Percentiles rank a stretch among this genome's conserved stretches.
These are phyloP conservation scores for Oxyria digyna DNA, from an alignment of 148 eudicot genomes.

Conservation along the genomic window DNA sequence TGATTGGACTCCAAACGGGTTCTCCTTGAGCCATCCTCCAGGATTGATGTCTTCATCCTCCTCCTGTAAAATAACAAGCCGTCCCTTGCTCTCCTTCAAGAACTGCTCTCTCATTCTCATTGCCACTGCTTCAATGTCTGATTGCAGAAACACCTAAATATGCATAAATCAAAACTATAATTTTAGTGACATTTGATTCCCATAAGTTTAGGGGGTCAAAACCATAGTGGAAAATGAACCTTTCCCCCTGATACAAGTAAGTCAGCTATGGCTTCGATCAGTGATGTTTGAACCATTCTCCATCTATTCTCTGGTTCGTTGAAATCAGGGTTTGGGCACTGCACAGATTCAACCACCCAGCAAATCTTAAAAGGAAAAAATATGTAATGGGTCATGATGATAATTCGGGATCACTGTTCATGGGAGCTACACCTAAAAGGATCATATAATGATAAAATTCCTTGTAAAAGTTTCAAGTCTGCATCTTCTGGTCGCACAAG, in stretches of 20 bases:
- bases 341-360: background rate
- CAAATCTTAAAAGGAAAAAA: background rate
- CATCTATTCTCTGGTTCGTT: constrained; percentile 64
- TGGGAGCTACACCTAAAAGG: background rate
- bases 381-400: background rate
- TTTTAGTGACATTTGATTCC: background rate
- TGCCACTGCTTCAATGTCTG: constrained; percentile 71
- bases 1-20: constrained; percentile 67
- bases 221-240: constrained; percentile 20
- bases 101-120: constrained; percentile 69
- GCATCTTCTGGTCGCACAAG: background rate
- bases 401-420: background rate
- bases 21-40: constrained; percentile 61
- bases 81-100: constrained; percentile 44
- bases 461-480: background rate
- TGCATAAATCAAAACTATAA: background rate
- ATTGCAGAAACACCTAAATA: constrained; percentile 74
- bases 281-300: constrained; percentile 70
- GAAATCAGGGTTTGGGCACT: constrained; percentile 93
- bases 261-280: constrained; percentile 62
- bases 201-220: background rate
- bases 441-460: background rate
- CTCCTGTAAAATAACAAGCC: constrained; percentile 26
- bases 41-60: constrained; percentile 4
- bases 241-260: constrained; percentile 48